These are phyloP conservation scores for Malania oleifera DNA, from an alignment of 164 flowering plant genomes.

Conservation along the genomic window DNA sequence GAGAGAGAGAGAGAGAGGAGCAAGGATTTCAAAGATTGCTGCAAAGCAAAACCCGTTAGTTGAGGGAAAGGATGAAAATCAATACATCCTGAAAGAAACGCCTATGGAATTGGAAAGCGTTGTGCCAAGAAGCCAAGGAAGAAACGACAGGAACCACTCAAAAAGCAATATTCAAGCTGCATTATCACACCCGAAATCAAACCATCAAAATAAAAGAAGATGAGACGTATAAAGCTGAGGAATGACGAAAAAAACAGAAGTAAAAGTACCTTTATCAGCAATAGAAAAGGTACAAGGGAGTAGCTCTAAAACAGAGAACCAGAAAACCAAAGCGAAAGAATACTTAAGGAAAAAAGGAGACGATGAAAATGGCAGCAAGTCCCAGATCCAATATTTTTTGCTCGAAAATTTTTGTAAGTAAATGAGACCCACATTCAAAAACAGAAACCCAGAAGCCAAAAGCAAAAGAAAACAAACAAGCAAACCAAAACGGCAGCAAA, in stretches of 20 bases:
- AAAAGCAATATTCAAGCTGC: neutral
- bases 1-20: no score
- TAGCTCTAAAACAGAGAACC: neutral
- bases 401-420: no score
- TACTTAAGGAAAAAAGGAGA: neutral
- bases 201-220: neutral
- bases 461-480: no score
- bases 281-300: constrained; percentile 4
- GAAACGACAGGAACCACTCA: neutral
- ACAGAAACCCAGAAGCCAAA: no score
- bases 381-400: no score
- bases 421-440: no score
- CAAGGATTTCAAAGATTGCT: no score
- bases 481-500: neutral
- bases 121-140: no score
- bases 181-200: neutral
- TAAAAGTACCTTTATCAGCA: constrained; percentile 3
- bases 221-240: neutral
- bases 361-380: constrained; percentile 6
- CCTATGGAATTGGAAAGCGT: neutral
- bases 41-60: no score
- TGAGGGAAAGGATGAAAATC: neutral
- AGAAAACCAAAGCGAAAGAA: constrained; percentile 5
- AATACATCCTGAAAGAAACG: neutral
- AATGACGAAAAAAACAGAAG: neutral